Conservation (phyloP, 1,139 yeast species). For the Taphrina confusa region DNA sequence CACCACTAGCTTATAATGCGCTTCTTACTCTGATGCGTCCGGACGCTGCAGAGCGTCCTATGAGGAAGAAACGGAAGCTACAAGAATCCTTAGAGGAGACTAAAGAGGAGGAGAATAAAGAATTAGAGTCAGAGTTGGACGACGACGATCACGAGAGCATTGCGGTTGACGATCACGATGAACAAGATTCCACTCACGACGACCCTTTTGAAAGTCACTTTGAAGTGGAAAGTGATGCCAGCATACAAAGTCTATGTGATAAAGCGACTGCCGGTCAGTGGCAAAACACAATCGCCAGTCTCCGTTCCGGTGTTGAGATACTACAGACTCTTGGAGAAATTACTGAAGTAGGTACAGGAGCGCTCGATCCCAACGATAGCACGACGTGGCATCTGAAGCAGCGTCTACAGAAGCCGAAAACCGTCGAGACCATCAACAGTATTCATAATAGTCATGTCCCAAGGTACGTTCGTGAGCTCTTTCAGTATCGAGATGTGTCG, state of each 20-base stretch:
- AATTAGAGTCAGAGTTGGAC: conserved; percentile 43
- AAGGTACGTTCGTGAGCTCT: conserved; percentile 59
- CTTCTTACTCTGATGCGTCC: conserved; percentile 63
- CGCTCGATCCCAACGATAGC: not conserved
- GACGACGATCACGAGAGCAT: conserved; percentile 41
- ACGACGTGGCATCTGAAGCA: conserved; percentile 36
- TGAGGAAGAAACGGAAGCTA: conserved; percentile 43
- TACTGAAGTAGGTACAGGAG: not conserved
- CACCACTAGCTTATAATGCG: conserved; percentile 66
- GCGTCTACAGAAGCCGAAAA: conserved; percentile 31
- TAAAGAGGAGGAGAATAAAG: conserved; percentile 41
- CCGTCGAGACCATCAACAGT: conserved; percentile 38
- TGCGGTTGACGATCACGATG: conserved; percentile 45
- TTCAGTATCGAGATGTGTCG: conserved; percentile 71
- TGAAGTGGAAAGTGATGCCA: conserved; percentile 55
- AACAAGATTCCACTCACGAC: conserved; percentile 46
- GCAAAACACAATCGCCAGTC: not conserved
- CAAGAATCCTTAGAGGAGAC: conserved; percentile 42
- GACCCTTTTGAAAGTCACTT: conserved; percentile 78
- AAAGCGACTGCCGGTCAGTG: not conserved
- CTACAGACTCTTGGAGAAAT: not conserved
- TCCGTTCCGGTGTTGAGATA: not conserved
- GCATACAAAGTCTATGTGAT: conserved; percentile 45
- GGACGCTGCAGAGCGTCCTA: conserved; percentile 33
- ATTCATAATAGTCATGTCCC: conserved; percentile 49